A percentile compares a stretch with the other conserved stretches of the same genome.
Conservation (phyloP, 164 flowering plant genomes). For the Chloranthus sessilifolius region DNA sequence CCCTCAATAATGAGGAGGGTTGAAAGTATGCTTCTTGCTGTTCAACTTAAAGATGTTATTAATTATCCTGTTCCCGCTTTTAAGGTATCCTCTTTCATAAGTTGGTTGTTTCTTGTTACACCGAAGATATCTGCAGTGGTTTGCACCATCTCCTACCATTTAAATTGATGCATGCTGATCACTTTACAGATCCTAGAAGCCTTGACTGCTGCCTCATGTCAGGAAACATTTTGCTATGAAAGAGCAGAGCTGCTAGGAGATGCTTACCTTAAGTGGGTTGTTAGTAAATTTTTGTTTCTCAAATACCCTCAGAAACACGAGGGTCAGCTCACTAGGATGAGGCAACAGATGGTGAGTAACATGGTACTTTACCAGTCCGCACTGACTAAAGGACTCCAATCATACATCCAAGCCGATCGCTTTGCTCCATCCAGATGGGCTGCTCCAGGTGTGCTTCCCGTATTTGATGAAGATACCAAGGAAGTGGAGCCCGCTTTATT, state of each 20-base stretch:
- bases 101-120: background rate
- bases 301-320: conserved; percentile 97
- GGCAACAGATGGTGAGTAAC: conserved; percentile 99
- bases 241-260: conserved; percentile 99
- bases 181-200: conserved; percentile 83
- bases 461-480: conserved; percentile 90
- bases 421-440: conserved; percentile 99
- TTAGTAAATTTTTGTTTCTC: conserved; percentile 88
- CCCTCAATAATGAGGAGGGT: conserved; percentile 97
- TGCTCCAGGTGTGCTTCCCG: conserved; percentile 98
- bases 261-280: conserved; percentile 99
- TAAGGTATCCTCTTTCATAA: conserved; percentile 40
- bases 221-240: conserved; percentile 97
- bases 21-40: conserved; percentile 95
- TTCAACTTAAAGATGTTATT: conserved; percentile 76
- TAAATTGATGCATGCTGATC: conserved; percentile 7
- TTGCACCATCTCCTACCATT: background rate
- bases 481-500: conserved; percentile 60
- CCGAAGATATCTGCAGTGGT: background rate
- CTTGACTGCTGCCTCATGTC: conserved; percentile 98
- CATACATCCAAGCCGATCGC: conserved; percentile 96
- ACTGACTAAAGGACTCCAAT: conserved; percentile 76
- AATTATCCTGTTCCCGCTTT: conserved; percentile 68
- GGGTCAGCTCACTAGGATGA: conserved; percentile 98
- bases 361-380: conserved; percentile 86